Base-by-base conservation (phyloP, 2,329 filamentous ascomycete genomes). In the Venturia pyrina region DNA sequence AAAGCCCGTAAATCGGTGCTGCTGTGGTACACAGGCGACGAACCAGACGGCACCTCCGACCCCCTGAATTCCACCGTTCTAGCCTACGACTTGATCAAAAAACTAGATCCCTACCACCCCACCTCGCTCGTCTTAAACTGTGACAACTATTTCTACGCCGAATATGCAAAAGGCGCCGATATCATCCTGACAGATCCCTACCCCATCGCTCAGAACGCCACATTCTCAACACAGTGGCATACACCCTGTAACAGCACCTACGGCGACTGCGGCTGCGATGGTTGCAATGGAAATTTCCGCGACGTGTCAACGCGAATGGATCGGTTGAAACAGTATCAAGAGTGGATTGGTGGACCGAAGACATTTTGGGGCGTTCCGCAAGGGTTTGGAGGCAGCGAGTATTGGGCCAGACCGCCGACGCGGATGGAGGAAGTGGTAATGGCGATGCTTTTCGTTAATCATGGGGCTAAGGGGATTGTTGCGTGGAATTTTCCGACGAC, bases 181-280 rank as follows among this genome's bases (percentile, higher is more conserved):
- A 81, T 87, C 68, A 73, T 88, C 68, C 83, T 87, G 77, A 79
- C 80, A 40, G 85, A 87, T 69, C 79, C 80, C 0, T 88, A 87
- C 71, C 85, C 85, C 0, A 79, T 88, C 67, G 83, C 79, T 40
- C 81, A 83, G 69, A 85, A 86, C 73, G 74, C 79, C 5, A 82
- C 78, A 2, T 84, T 77, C 69, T 83, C 80, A 10, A 80, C 80
- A 53, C 74, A 74, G 4, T 87, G 83, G 78, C 77, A 79, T 66
- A 87, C 85, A 0, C 72, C 74, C 0, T 85, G 83, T 72, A 87
- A 87, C 72, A 67, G 74, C 3, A 87, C 85, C 0, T 83, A 86
- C 64, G 85, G 85, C 68, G 82, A 84, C 74, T 87, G 85, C 74
- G 85, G 85, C 10, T 88, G 86, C 73, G 85, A 88, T 71, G 81